Base-by-base conservation (phyloP, 345 rosid genomes). In the Hevea brasiliensis region DNA sequence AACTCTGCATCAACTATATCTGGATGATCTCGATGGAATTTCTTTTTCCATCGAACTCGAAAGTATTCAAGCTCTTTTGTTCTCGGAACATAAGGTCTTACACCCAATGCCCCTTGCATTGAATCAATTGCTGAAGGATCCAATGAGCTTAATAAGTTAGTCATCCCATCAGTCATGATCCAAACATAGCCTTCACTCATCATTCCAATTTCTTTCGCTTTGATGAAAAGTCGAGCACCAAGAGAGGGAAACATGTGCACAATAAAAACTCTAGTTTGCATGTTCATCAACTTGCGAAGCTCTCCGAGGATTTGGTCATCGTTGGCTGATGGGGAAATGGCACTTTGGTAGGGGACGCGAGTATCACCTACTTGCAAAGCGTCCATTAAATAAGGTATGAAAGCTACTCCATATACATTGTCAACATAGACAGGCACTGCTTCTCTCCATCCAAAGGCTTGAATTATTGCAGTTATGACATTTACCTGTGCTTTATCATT, bases 61-160 rank as follows among this genome's bases (percentile, higher is more conserved):
- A 84, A 81, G 23, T 21, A 45, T 55, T 41, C 50, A 1, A 84
- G 20, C 51, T 72, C 70, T 42, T 5, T 45, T 3, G 83, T 70
- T 11, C 0, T 42, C 5, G 71, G 74, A 61, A 72, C 57, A 58
- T 81, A 72, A 57, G 87, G 55, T 48, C 17, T 70, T 1, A 84
- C 69, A 0, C 84, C 84, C 45, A 84, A 23, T 8, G 72, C 85
- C 10, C 87, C 85, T 45, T 84, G 85, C 80, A 80, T 83, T 7
- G 78, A 77, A 65, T 77, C 65, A 55, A 75, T 61, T 12, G 35
- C 71, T 0, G 63, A 12, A 60, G n/a, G 37, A 60, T 21, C 12
- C n/a, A 60, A 0, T 4, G 26, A 60, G 15, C 2, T 13, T 32
- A 60, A 60, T 1, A 27, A 60, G 29, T 60, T 8, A 15, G 79